Evolutionary conservation across 2,329 filamentous ascomycete genomes (phyloP).

Genomic region (Penicillium crustosum): DNA sequence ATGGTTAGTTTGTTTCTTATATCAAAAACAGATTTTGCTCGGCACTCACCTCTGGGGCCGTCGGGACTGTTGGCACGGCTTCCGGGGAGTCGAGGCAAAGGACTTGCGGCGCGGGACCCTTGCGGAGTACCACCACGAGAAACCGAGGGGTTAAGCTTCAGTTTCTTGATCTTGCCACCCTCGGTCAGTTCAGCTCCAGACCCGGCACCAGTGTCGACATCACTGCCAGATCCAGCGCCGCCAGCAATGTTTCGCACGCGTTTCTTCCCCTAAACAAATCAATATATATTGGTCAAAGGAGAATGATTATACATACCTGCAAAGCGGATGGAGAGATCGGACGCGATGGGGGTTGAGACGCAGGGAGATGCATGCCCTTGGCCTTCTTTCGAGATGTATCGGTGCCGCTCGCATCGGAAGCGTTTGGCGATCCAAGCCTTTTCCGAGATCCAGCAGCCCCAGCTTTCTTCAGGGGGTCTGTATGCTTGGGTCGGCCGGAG

Average conservation of each 20-base stretch:
- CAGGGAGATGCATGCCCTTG: constrained; percentile 61
- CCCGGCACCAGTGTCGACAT: constrained; percentile 55
- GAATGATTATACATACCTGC: constrained; percentile 41
- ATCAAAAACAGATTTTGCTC: background rate
- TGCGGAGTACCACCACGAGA: constrained; percentile 46
- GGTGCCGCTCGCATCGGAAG: constrained; percentile 88
- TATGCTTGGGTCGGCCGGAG: constrained; percentile 57
- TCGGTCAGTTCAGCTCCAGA: constrained; percentile 50
- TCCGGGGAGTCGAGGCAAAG: constrained; percentile 35
- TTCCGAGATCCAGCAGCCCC: constrained; percentile 62
- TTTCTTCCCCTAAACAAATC: constrained; percentile 51
- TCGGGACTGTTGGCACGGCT: constrained; percentile 46
- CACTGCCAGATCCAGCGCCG: constrained; percentile 53
- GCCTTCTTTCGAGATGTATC: constrained; percentile 81
- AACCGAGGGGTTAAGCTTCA: constrained; percentile 46
- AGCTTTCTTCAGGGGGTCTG: constrained; percentile 53
- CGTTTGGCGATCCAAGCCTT: constrained; percentile 78
- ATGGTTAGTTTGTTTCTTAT: constrained; percentile 4
- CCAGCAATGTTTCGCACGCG: constrained; percentile 38
- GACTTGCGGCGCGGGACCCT: constrained; percentile 52
- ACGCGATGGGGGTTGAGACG: constrained; percentile 50
- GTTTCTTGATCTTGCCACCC: constrained; percentile 48
- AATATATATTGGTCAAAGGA: background rate
- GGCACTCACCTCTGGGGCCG: constrained; percentile 19
- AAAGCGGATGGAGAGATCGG: constrained; percentile 62